These are phyloP conservation scores for Coriolopsis trogii DNA, from an alignment of 1,284 basidiomycete species.

Conservation along the genomic window DNA sequence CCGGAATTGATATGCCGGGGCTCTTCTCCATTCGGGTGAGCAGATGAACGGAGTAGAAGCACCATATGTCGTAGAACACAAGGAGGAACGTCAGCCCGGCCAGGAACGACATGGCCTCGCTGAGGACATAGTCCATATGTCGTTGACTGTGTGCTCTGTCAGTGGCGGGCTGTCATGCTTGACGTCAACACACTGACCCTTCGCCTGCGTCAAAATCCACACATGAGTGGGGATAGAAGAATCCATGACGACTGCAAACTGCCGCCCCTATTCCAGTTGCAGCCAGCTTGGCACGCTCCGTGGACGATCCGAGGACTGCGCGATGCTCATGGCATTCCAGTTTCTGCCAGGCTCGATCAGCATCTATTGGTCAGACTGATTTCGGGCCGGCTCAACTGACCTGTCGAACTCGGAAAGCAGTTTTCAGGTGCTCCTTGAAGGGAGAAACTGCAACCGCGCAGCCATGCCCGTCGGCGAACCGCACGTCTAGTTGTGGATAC, in stretches of 20 bases:
- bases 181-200: constrained; percentile 6
- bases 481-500: background rate
- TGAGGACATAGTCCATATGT: constrained; percentile 29
- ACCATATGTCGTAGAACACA: background rate
- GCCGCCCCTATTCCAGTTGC: constrained; percentile 20
- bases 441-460: background rate
- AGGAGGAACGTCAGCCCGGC: background rate
- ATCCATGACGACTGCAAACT: constrained; percentile 22
- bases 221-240: constrained; percentile 19
- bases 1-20: background rate
- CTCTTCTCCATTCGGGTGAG: background rate
- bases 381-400: background rate
- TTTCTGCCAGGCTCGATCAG: too few species aligned
- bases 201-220: constrained; percentile 27
- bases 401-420: background rate
- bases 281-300: constrained; percentile 3
- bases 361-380: too few species aligned
- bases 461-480: background rate
- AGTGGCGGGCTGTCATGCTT: background rate
- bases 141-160: constrained; percentile 9
- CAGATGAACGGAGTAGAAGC: background rate
- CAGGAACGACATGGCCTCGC: background rate
- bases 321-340: background rate
- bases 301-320: background rate
- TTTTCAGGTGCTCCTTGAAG: background rate